Evolutionary conservation across 768 basidiomycete species (phyloP), one percentile per base, ranked within the genome.

Genomic region (Mycena filopes): DNA sequence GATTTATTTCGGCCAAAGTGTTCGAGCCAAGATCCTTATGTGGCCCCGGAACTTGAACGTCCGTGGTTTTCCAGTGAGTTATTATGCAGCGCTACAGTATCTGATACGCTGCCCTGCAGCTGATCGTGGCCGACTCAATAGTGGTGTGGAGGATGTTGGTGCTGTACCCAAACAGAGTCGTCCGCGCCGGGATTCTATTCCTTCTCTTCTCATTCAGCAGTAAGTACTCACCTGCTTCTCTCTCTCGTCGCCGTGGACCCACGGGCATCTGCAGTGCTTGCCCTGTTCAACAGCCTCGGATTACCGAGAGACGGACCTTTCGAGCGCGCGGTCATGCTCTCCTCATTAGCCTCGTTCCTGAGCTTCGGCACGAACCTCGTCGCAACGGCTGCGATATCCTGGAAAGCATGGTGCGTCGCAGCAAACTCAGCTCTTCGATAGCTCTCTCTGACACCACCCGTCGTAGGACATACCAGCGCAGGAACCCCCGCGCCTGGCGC

Each of bases 41-140:
- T 60, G 59, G 59, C 59, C 59, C 25, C 59, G 59, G 36, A 60
- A 60, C 36, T 53, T 60, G 59, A 60, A 60, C 43, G 59, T 60
- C 31, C 49, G 59, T 5, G 8, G 9, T 7, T 18, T n/a, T 31
- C 31, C 40, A n/a, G 8, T 33, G 6, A n/a, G 4, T 36, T 7
- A 50, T 11, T 40, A 60, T 15, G 38, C 25, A 25, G 25, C 5
- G 25, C 21, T 9, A 20, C 46, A n/a, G 15, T 2, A 53, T 45
- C 18, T 46, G n/a, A 33, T n/a, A 11, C 11, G 2, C 36, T 36
- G 10, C 23, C 13, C 36, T 38, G 26, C 28, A 62, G 60, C 15
- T 62, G 3, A 62, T 62, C n/a, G 28, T 15, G 21, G 60, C 60
- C 28, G 60, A 62, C 25, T 51, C 51, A 25, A 62, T 62, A 38